Conservation (phyloP, 2,329 filamentous ascomycete genomes). For the Colletotrichum tabaci region DNA sequence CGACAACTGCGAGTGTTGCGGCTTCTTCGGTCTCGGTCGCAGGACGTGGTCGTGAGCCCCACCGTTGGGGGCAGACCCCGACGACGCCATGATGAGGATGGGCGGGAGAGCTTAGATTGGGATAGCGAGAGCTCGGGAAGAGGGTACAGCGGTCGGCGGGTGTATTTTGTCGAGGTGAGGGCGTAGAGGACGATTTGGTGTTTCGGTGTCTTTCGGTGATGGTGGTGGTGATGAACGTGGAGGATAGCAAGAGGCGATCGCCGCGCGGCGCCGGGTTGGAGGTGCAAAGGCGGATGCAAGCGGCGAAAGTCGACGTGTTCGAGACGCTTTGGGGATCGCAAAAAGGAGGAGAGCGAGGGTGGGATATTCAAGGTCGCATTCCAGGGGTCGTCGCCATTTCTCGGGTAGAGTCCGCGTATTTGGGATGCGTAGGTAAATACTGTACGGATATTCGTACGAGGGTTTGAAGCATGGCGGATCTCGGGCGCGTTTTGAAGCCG, state of each 20-base stretch:
- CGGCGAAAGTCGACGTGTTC: slow-evolving; percentile 1
- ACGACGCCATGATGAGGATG: slow-evolving; percentile 30
- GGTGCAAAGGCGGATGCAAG: slow-evolving; percentile 12
- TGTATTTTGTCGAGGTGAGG: too few relatives aligned
- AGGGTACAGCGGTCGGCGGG: background rate
- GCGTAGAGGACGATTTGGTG: background rate
- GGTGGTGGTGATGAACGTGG: background rate
- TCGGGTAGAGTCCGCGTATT: slow-evolving; percentile 35
- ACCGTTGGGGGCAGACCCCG: slow-evolving; percentile 33
- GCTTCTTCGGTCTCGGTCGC: slow-evolving; percentile 66
- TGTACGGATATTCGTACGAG: background rate
- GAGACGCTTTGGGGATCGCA: background rate
- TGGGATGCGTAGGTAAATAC: slow-evolving; percentile 17
- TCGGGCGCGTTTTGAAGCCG: slow-evolving; percentile 20
- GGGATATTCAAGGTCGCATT: slow-evolving; percentile 36
- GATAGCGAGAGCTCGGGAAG: background rate
- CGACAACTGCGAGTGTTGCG: slow-evolving; percentile 59
- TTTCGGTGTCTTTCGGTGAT: background rate
- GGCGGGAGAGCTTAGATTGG: background rate
- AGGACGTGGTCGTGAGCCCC: slow-evolving; percentile 58
- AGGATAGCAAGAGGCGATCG: background rate
- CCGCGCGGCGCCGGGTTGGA: background rate
- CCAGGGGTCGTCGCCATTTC: slow-evolving; percentile 37
- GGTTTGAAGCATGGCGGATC: background rate
- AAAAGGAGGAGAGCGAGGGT: slow-evolving; percentile 10